Evolutionary conservation across 2,329 filamentous ascomycete species (phyloP).

Genomic region (Septoria linicola): DNA sequence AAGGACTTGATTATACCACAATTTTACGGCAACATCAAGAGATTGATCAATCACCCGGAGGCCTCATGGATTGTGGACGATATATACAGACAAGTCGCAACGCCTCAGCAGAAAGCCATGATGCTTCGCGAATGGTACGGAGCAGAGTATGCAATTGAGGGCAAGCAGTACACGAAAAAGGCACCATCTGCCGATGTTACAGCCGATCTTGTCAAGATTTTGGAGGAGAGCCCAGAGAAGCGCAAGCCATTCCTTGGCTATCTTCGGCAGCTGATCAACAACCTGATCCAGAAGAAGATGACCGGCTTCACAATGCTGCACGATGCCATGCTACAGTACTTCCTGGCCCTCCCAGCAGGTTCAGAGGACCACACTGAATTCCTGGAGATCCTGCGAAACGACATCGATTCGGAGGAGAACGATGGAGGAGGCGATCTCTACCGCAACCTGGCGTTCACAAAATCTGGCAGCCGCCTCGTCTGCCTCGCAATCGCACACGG

Average conservation of each 20-base stretch:
- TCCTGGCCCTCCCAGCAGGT: slow-evolving; percentile 72
- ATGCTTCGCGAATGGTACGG: slow-evolving; percentile 96
- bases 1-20: slow-evolving; percentile 87
- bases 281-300: slow-evolving; percentile 91
- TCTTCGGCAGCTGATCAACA: slow-evolving; percentile 82
- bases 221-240: slow-evolving; percentile 79
- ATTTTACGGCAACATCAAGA: slow-evolving; percentile 90
- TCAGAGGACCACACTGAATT: slow-evolving; percentile 84
- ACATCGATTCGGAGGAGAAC: slow-evolving; percentile 63
- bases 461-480: slow-evolving; percentile 77
- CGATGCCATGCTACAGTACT: slow-evolving; percentile 97
- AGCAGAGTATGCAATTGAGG: slow-evolving; percentile 82
- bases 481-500: slow-evolving; percentile 81
- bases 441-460: slow-evolving; percentile 95
- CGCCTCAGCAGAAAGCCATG: slow-evolving; percentile 77
- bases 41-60: slow-evolving; percentile 92
- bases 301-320: slow-evolving; percentile 97
- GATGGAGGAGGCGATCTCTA: slow-evolving; percentile 72
- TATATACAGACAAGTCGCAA: slow-evolving; percentile 86
- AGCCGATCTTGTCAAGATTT: slow-evolving; percentile 70
- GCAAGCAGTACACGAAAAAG: slow-evolving; percentile 55
- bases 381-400: slow-evolving; percentile 83
- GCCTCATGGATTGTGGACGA: slow-evolving; percentile 98
- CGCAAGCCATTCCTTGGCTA: slow-evolving; percentile 81
- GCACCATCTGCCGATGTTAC: slow-evolving; percentile 36